Evolutionary conservation across 73 alveolate species (phyloP), one percentile per base, ranked within the genome.

Genomic region (Loxodes magnus): DNA sequence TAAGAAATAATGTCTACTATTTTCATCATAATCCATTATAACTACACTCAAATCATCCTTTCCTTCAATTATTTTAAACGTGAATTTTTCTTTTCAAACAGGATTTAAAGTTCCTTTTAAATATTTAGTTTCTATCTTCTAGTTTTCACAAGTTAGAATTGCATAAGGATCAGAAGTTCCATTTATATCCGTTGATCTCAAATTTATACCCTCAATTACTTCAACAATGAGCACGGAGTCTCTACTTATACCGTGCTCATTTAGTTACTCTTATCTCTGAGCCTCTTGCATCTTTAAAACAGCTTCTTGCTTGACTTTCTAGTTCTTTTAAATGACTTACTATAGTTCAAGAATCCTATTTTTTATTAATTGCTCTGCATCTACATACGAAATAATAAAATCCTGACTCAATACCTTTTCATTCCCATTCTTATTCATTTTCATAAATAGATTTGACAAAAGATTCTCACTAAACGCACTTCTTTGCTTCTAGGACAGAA

Each of bases 111-210:
- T 42, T 34, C 35, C 54, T 16, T 20, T 42, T 3, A 69, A 49
- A 14, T 60, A 51, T 37, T 54, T 77, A 2, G 90, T 77, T 36
- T 55, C 61, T 0, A 46, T 60, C 19, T 51, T 39, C 31, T 69
- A 64, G 10, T 56, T 55, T 19, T 69, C 90, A 23, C 64, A 57
- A 7, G 66, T 65, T 14, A 77, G 30, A 10, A 77, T 56, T 0
- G 55, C 74, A 35, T 70, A 69, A 0, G 90, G 90, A 43, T 77
- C 90, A 17, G 84, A 59, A 15, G 70, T 22, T 7, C 77, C 81
- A 42, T 75, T 68, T 49, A 30, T 46, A 38, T 75, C 79, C 84
- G 58, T 65, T 5, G 90, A 79, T 20, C 46, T 68, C 51, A 75
- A 42, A 23, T 75, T 63, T 31, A 75, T 58, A 3, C 79, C 84